Conservation (phyloP, 257 asterid species). For the Capsicum pubescens region DNA sequence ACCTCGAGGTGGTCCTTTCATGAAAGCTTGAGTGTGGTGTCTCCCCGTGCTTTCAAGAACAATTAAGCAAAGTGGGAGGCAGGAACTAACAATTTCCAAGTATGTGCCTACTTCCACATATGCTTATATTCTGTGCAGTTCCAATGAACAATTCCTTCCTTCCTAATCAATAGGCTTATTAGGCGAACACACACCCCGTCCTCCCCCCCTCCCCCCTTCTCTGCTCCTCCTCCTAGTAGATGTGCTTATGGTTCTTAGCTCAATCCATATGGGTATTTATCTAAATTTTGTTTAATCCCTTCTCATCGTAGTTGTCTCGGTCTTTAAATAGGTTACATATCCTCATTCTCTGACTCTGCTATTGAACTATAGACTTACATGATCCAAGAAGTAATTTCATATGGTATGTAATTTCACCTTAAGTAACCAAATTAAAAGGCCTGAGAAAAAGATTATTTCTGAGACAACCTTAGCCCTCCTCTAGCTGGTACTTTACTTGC, state of each 20-base stretch:
- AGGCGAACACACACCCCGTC: background rate
- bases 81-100: background rate
- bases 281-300: background rate
- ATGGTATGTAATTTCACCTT: background rate
- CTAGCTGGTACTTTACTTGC: slow-evolving; percentile 12
- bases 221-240: background rate
- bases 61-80: background rate
- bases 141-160: background rate
- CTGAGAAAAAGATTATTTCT: background rate
- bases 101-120: background rate
- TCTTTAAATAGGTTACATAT: background rate
- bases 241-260: background rate
- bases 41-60: slow-evolving; percentile 15
- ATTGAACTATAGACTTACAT: slow-evolving; percentile 4
- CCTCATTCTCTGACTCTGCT: background rate
- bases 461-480: background rate
- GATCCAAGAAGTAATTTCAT: background rate
- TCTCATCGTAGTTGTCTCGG: background rate
- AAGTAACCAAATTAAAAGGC: background rate
- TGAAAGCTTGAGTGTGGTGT: background rate
- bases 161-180: background rate
- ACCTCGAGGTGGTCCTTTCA: background rate
- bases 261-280: background rate
- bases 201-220: too few relatives aligned
- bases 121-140: background rate